Base-by-base conservation (phyloP, 257 asterid genomes). In the Phtheirospermum japonicum region DNA sequence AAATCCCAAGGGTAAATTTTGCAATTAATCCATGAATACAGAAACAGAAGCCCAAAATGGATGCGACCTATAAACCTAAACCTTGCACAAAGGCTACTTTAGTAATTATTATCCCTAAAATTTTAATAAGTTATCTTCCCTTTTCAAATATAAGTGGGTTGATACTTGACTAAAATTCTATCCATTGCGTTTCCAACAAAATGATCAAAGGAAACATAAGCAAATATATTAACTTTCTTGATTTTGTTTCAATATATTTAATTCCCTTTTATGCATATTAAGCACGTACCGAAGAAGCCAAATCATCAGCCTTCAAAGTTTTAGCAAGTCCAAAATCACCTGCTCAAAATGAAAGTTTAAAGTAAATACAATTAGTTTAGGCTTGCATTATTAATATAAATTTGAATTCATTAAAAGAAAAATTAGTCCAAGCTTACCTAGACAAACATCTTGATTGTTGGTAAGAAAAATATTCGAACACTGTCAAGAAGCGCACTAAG, bases 391-490 rank as follows among this genome's bases (percentile, higher is more conserved):
- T 17, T 39, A 34, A 20, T 55, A 57, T 31, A 16, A 55, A 48
- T 61, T 65, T 18, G 23, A 39, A 59, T 67, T 36, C 51, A 57
- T 34, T 55, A 64, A 63, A 56, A 61, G 42, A 56, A 70, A 18
- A 16, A 6, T 11, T 33, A 9, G 56, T 36, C 7, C 43, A 55
- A 77, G 73, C 82, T 65, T 79, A 93, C 99, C 99, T 13, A 93
- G 87, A 63, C 96, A 96, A 67, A 93, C 79, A 39, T 87, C 88
- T 66, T 87, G 95, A 69, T 93, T 96, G 75, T 87, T 89, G 54
- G 99, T 87, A 65, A 93, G 95, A 73, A 93, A 93, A 64, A 93
- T 93, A 80, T 93, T 93, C 67, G 99, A 93, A 79, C 99, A 93
- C 99, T 93, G 88, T 66, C 71, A 73, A 61, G 57, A 77, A 62